Evolutionary conservation across 2,329 filamentous ascomycete genomes (phyloP).

Genomic region (Xylaria hypoxylon): DNA sequence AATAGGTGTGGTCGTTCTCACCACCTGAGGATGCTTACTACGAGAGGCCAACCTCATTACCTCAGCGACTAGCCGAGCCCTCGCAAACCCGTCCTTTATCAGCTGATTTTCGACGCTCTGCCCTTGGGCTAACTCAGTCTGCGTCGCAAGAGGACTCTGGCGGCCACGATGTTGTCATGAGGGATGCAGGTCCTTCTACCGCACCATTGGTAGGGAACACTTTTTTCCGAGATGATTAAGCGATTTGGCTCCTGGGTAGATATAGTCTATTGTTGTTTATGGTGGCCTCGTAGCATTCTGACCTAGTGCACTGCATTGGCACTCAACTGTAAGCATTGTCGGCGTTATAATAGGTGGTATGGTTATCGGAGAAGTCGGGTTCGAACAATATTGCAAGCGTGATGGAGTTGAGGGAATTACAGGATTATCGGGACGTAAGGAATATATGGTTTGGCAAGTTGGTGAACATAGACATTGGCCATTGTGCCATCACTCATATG

Average conservation of each 20-base stretch:
- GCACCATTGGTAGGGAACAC: constrained; percentile 62
- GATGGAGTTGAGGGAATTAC: constrained; percentile 38
- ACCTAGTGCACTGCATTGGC: constrained; percentile 33
- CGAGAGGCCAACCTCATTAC: constrained; percentile 64
- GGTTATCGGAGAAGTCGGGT: constrained; percentile 42
- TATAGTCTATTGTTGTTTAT: constrained; percentile 15
- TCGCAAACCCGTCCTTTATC: constrained; percentile 63
- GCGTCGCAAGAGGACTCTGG: constrained; percentile 48
- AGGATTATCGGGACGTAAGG: constrained; percentile 25
- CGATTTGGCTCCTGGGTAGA: constrained; percentile 5
- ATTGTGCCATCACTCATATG: constrained; percentile 18
- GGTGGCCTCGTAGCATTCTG: constrained; percentile 35
- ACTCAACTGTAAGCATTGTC: constrained; percentile 46
- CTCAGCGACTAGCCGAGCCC: constrained; percentile 60
- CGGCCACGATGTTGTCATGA: constrained; percentile 66
- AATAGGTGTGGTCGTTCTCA: constrained; percentile 92
- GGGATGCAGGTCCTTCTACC: constrained; percentile 66
- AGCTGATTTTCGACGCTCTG: constrained; percentile 54
- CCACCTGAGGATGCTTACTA: constrained; percentile 78
- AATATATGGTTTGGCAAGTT: constrained; percentile 34
- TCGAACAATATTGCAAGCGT: constrained; percentile 41
- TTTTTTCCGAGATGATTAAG: constrained; percentile 63
- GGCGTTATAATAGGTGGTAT: constrained; percentile 48
- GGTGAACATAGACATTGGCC: constrained; percentile 33
- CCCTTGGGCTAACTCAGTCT: constrained; percentile 39